Conservation (phyloP, 805 yeast species). For the Candida sphagnicola region DNA sequence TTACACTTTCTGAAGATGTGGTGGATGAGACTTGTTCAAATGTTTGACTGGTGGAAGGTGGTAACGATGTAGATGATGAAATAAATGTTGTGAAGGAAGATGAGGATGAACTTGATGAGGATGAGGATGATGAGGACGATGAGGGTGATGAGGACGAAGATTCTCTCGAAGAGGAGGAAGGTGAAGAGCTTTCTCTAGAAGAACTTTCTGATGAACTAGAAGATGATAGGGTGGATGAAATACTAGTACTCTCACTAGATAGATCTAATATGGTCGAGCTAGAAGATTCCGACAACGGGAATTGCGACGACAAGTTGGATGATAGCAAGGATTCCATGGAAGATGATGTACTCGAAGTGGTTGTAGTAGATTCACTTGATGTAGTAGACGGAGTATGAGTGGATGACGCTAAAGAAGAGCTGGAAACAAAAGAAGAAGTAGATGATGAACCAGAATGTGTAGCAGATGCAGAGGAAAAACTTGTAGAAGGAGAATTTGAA, state of each 20-base stretch:
- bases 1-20: slow-evolving; percentile 4
- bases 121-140: background rate
- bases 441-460: background rate
- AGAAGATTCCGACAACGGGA: background rate
- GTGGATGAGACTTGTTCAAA: too few species aligned
- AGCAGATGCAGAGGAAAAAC: background rate
- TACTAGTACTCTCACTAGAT: background rate
- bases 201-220: background rate
- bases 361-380: too few species aligned
- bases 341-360: too few species aligned
- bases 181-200: slow-evolving; percentile 1
- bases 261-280: background rate
- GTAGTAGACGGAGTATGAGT: too few species aligned
- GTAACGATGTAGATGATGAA: slow-evolving; percentile 5
- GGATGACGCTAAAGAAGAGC: too few species aligned
- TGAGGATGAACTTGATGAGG: background rate
- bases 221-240: background rate
- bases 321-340: background rate
- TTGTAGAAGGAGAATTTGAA: background rate
- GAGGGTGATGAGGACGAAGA: slow-evolving; percentile 2
- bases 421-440: background rate
- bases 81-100: background rate
- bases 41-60: slow-evolving; percentile 3
- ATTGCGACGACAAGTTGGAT: background rate
- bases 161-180: slow-evolving; percentile 7